phyloP scores from a whole-genome alignment of 1,284 basidiomycete genomes.

The Volvariella surrecta region DNA sequence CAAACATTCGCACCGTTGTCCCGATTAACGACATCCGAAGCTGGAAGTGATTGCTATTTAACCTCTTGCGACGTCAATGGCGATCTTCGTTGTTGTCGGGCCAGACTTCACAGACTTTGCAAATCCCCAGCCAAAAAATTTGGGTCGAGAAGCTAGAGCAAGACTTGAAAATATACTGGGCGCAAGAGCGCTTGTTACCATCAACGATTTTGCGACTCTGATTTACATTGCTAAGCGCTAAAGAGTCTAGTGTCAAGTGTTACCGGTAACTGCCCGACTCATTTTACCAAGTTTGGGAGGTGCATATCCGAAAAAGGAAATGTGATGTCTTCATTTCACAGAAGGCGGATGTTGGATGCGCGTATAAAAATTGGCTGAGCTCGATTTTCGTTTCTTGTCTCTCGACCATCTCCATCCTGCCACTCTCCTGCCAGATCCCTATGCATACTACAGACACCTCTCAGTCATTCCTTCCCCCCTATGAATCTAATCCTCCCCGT shows the following conservation, averaged over 20 bases:
- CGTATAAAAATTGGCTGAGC: conserved; percentile 25
- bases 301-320: conserved; percentile 23
- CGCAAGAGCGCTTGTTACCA: too few relatives aligned
- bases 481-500: conserved; percentile 23
- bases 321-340: conserved; percentile 22
- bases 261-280: conserved; percentile 1
- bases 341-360: conserved; percentile 21
- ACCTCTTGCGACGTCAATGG: too few relatives aligned
- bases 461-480: conserved; percentile 21
- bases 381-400: conserved; percentile 19
- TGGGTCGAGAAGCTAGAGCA: too few relatives aligned
- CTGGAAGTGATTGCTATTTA: too few relatives aligned
- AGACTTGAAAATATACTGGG: too few relatives aligned
- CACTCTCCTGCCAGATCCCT: conserved; percentile 7
- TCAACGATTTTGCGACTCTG: neutral
- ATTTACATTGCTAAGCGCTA: neutral
- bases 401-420: conserved; percentile 14
- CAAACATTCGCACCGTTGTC: too few relatives aligned
- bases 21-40: too few relatives aligned
- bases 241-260: conserved; percentile 4
- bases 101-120: too few relatives aligned
- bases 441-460: conserved; percentile 21
- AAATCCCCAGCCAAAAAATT: too few relatives aligned
- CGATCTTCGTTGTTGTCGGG: too few relatives aligned
- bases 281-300: conserved; percentile 18